Conservation (phyloP, 352 stramenopile species). For the Pythium aphanidermatum region DNA sequence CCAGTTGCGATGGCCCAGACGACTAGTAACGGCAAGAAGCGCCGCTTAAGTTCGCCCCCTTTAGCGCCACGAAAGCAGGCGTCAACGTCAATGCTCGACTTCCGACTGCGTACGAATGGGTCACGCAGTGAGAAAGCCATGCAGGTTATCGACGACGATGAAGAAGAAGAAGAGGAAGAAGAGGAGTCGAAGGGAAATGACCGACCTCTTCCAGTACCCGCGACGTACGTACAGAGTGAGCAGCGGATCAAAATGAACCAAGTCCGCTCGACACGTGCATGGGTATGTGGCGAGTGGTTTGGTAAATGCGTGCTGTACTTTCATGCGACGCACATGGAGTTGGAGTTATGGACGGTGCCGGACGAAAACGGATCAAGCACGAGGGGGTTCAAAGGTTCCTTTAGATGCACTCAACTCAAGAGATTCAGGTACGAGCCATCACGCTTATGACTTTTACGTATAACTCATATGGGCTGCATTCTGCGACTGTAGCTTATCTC, state of each 20-base stretch:
- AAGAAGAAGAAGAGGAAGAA: conserved; percentile 15
- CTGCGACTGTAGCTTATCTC: conserved; percentile 11
- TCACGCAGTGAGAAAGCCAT: not conserved
- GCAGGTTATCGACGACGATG: conserved; percentile 9
- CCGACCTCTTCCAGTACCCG: not conserved
- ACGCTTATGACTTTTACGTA: not conserved
- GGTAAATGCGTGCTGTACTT: conserved; percentile 16
- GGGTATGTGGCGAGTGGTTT: conserved; percentile 19
- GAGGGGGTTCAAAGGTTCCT: conserved; percentile 13
- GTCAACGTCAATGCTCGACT: conserved; percentile 7
- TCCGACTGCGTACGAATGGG: not conserved
- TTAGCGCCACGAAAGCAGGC: not conserved
- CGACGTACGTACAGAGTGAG: too few species aligned
- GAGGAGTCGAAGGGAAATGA: conserved; percentile 3
- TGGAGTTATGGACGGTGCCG: conserved; percentile 7
- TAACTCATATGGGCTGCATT: not conserved
- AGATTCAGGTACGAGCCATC: conserved; percentile 14
- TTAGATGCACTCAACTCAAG: conserved; percentile 13
- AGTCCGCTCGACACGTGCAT: conserved; percentile 10
- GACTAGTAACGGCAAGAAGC: conserved; percentile 15
- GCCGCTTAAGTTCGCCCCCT: conserved; percentile 12
- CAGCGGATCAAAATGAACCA: too few species aligned
- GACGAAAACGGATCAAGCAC: not conserved
- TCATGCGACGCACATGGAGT: conserved; percentile 13
- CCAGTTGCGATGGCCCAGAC: not conserved